Evolutionary conservation across 805 yeast species (phyloP).

Genomic region (Lachancea quebecensis): DNA sequence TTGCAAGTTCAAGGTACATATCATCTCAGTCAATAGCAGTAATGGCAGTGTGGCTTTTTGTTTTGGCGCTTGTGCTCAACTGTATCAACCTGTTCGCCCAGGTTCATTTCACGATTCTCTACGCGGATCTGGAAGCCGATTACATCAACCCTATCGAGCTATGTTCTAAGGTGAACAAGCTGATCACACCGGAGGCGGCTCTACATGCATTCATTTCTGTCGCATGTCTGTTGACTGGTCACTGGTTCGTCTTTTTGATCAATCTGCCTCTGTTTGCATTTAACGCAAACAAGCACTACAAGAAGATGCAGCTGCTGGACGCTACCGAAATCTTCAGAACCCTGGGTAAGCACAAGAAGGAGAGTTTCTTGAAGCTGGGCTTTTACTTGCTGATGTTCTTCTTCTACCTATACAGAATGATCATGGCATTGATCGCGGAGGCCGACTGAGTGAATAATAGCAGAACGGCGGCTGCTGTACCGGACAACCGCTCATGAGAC

Average conservation of each 20-base stretch:
- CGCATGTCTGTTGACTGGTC: conserved; percentile 75
- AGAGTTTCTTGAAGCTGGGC: conserved; percentile 82
- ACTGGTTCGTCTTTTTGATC: conserved; percentile 83
- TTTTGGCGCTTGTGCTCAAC: conserved; percentile 61
- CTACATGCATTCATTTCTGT: conserved; percentile 66
- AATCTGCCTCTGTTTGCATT: conserved; percentile 79
- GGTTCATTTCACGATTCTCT: conserved; percentile 92
- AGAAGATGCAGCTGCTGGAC: conserved; percentile 80
- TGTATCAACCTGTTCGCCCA: conserved; percentile 85
- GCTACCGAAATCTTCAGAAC: conserved; percentile 98
- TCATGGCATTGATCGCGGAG: conserved; percentile 80
- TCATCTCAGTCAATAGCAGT: background rate
- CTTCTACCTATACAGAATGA: conserved; percentile 93
- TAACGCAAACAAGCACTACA: conserved; percentile 72
- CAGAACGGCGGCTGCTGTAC: background rate
- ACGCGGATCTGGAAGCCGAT: conserved; percentile 91
- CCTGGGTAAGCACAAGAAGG: conserved; percentile 85
- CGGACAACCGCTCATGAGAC: background rate
- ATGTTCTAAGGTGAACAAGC: conserved; percentile 85
- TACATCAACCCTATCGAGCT: conserved; percentile 96
- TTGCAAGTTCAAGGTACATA: background rate
- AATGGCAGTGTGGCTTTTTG: conserved; percentile 20
- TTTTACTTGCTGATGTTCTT: conserved; percentile 89
- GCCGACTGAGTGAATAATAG: conserved; percentile 6
- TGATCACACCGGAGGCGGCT: conserved; percentile 84